Conservation (phyloP, 2,329 filamentous ascomycete genomes). For the Dothideomycetidae sp. region DNA sequence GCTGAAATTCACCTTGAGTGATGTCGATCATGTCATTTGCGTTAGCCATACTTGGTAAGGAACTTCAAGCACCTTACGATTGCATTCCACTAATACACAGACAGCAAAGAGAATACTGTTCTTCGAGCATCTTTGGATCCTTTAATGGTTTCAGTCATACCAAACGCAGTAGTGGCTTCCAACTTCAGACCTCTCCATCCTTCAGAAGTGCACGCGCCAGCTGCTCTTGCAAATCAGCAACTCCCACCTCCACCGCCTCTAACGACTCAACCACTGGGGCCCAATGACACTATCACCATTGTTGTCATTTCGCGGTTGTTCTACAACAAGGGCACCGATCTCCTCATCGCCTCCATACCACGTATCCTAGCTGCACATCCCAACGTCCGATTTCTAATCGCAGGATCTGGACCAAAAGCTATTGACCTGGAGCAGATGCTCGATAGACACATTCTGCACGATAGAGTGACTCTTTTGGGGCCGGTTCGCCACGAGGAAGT, state of each 20-base stretch:
- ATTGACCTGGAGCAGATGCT: slow-evolving; percentile 98
- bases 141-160: slow-evolving; percentile 93
- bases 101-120: slow-evolving; percentile 93
- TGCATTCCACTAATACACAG: slow-evolving; percentile 15
- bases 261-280: slow-evolving; percentile 55
- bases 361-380: slow-evolving; percentile 78
- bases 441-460: slow-evolving; percentile 58
- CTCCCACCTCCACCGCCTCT: slow-evolving; percentile 33
- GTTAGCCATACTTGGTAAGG: slow-evolving; percentile 92
- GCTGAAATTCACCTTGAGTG: slow-evolving; percentile 87
- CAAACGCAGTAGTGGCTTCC: slow-evolving; percentile 91
- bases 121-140: slow-evolving; percentile 87
- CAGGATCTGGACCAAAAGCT: slow-evolving; percentile 86
- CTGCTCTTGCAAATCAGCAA: slow-evolving; percentile 24
- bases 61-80: not conserved
- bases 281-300: slow-evolving; percentile 81
- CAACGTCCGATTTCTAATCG: slow-evolving; percentile 93
- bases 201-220: slow-evolving; percentile 23
- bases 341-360: slow-evolving; percentile 90
- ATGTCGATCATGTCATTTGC: slow-evolving; percentile 96
- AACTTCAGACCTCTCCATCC: slow-evolving; percentile 67
- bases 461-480: slow-evolving; percentile 83
- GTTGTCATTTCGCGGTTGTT: slow-evolving; percentile 95
- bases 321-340: slow-evolving; percentile 96
- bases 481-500: slow-evolving; percentile 92